Percentiles rank a stretch among this genome's conserved stretches.
phyloP scores from a whole-genome alignment of 2,329 filamentous ascomycete genomes.

The Claviceps quebecensis region DNA sequence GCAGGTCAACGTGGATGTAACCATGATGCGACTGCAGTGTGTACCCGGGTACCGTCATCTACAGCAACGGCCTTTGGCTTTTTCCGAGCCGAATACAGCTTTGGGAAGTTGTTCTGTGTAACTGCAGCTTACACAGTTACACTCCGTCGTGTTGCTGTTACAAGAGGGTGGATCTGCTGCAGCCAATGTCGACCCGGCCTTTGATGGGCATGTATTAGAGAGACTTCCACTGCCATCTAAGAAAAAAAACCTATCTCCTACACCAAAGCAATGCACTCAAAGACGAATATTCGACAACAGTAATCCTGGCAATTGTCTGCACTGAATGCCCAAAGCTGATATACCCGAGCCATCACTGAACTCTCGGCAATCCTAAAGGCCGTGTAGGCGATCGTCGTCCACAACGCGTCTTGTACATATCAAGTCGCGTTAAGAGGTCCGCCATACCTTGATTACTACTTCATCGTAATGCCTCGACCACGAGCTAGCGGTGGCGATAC shows the following conservation, averaged over 20 bases:
- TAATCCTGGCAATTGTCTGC: neutral
- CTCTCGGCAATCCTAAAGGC: neutral
- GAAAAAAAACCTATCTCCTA: constrained; percentile 21
- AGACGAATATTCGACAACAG: constrained; percentile 6
- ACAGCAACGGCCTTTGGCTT: neutral
- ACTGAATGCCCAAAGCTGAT: neutral
- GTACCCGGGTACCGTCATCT: no score
- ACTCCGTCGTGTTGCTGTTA: no score
- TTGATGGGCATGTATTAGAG: constrained; percentile 19
- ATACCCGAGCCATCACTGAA: neutral
- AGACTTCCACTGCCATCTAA: constrained; percentile 16
- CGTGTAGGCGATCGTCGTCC: constrained; percentile 3
- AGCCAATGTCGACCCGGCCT: constrained; percentile 16
- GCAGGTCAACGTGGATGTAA: neutral
- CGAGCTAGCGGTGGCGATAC: constrained; percentile 39
- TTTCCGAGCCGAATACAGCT: neutral
- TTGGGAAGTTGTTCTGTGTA: neutral
- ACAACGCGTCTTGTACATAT: constrained; percentile 30
- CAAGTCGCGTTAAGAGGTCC: constrained; percentile 40
- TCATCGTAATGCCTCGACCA: constrained; percentile 41
- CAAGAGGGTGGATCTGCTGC: constrained; percentile 12
- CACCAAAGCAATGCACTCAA: constrained; percentile 4
- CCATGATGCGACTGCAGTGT: neutral
- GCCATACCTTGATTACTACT: constrained; percentile 10
- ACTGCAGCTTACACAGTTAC: no score